Percentiles rank a stretch among this genome's conserved stretches.
Evolutionary conservation across 2,329 filamentous ascomycete genomes (phyloP).

Genomic region (Penicillium italicum): DNA sequence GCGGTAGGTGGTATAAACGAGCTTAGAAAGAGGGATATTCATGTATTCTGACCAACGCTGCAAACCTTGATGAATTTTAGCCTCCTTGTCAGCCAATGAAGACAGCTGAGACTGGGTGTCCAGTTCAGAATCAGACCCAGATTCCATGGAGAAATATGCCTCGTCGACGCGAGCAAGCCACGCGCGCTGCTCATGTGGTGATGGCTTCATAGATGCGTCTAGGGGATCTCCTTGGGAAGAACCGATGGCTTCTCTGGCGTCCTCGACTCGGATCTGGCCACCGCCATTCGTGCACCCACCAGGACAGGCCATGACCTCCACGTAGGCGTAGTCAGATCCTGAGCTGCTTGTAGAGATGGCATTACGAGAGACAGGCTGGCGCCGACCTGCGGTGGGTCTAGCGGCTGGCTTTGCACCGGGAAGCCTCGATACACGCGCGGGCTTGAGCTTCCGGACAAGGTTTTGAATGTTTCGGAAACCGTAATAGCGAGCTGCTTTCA

Average conservation of each 20-base stretch:
- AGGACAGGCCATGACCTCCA: constrained; percentile 98
- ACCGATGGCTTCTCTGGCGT: constrained; percentile 50
- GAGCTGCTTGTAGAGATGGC: constrained; percentile 26
- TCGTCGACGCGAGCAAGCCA: constrained; percentile 83
- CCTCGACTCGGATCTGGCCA: constrained; percentile 88
- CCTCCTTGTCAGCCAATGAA: constrained; percentile 27
- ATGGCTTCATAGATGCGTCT: constrained; percentile 52
- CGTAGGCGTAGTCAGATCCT: constrained; percentile 73
- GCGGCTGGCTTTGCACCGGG: constrained; percentile 63
- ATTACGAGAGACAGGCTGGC: constrained; percentile 32
- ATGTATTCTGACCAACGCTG: constrained; percentile 72
- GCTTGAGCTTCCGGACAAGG: constrained; percentile 85
- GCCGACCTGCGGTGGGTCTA: constrained; percentile 24
- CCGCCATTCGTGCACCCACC: constrained; percentile 98
- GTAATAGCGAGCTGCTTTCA: constrained; percentile 87
- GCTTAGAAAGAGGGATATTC: constrained; percentile 64
- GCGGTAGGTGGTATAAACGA: constrained; percentile 83
- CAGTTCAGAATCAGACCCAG: constrained; percentile 46
- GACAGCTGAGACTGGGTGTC: constrained; percentile 28
- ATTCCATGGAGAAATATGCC: constrained; percentile 77
- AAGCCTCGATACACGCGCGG: constrained; percentile 71
- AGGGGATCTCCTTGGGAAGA: constrained; percentile 16
- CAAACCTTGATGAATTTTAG: constrained; percentile 60
- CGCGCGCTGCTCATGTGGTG: constrained; percentile 75
- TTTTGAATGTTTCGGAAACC: constrained; percentile 99